Base-by-base conservation (phyloP, 352 stramenopile genomes). In the Albugo candida region DNA sequence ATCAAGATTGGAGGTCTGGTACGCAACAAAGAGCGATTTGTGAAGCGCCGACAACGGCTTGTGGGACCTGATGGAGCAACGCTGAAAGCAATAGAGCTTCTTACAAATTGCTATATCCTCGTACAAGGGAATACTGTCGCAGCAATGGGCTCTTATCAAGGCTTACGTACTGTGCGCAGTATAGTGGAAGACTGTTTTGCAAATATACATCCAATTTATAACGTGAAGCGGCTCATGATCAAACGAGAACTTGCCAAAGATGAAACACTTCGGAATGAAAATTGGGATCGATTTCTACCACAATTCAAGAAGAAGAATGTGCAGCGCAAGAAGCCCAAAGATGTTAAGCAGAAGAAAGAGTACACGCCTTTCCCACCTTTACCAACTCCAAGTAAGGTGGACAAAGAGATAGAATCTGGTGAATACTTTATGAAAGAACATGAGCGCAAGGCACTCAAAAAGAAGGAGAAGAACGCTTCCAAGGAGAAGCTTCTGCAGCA, bases 151-250 rank as follows among this genome's bases (percentile, higher is more conserved):
- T 70, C 55, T 36, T 93, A 94, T 62, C 76, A 94, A 31, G 88
- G 92, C 19, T 69, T 97, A 12, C 94, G 94, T 59, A 91, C 88
- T 53, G 87, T 97, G 35, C 83, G 95, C 41, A 96, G 94, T 46
- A 96, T 99, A 34, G 85, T 99, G 16, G 68, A 98, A 52, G 96
- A 99, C 61, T 99, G 95, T 63, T 98, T 99, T 61, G 88, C 95
- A n/a, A 99, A 99, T 64, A 92, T 99, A 38, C 96, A 99, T 60
- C 96, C 96, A 27, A 97, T 99, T 48, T 99, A 99, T 79, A 97
- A 99, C 59, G 97, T 99, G 51, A 99, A 99, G 73, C 93, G 92
- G n/a, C 68, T 99, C 17, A 99, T 99, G 96, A 99, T 99, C 65
- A 97, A 98, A 67, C 84, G 92, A 35, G 96, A 99, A 66, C 67